phyloP scores from a whole-genome alignment of 2,329 filamentous ascomycete species.

The Xylariomycetidae sp. region DNA sequence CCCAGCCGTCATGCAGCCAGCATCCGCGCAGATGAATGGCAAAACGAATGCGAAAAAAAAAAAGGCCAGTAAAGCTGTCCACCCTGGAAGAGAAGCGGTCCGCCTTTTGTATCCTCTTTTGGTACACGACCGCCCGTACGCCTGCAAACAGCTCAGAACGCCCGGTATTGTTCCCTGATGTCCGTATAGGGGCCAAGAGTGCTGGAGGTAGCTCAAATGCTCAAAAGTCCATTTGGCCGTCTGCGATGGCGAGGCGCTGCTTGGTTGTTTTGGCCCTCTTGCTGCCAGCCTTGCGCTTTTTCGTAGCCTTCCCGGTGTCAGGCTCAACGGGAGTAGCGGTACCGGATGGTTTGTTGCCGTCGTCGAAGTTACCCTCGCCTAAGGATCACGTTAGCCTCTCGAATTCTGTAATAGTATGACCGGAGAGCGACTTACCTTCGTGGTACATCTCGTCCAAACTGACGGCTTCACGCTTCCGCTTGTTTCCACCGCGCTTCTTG shows the following conservation, averaged over 20 bases:
- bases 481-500: constrained; percentile 54
- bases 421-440: constrained; percentile 66
- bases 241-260: constrained; percentile 61
- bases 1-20: too few relatives aligned
- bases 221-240: constrained; percentile 46
- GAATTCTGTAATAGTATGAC: not conserved
- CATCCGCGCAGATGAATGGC: too few relatives aligned
- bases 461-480: constrained; percentile 51
- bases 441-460: constrained; percentile 98
- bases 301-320: constrained; percentile 36
- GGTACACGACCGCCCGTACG: too few relatives aligned
- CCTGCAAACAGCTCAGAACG: too few relatives aligned
- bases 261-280: constrained; percentile 65
- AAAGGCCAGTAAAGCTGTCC: too few relatives aligned
- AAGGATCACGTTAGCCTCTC: constrained; percentile 26
- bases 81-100: too few relatives aligned
- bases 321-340: constrained; percentile 71
- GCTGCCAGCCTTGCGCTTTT: constrained; percentile 48
- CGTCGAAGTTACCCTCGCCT: constrained; percentile 97
- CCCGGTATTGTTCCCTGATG: constrained; percentile 9
- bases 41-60: too few relatives aligned
- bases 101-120: too few relatives aligned
- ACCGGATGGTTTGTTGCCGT: constrained; percentile 75
- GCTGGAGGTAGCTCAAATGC: constrained; percentile 15
- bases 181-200: constrained; percentile 9